Evolutionary conservation across 2,329 filamentous ascomycete genomes (phyloP), one percentile per base, ranked within the genome.

Genomic region (Neonectria faginata): DNA sequence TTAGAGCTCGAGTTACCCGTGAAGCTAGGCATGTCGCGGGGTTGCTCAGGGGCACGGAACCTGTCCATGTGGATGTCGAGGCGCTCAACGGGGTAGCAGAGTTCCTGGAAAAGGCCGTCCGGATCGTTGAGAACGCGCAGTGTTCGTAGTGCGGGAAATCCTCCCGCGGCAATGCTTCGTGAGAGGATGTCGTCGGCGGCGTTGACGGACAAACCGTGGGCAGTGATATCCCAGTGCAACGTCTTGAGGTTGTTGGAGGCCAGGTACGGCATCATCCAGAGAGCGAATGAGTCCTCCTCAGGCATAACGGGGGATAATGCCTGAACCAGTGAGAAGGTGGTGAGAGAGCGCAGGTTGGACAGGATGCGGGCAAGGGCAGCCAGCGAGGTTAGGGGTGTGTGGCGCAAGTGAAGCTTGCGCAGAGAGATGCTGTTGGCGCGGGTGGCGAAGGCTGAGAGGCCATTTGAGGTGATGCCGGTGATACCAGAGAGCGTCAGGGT

Each of bases 121-220:
- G 90, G 86, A 68, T 94, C 92, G 62, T 88, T 88, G 1, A 91
- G 92, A 0, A 88, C 83, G 58, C 91, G 87, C 18, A 94, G 78
- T 1, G 75, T 80, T 10, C 80, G 81, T 10, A 94, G 82, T 0
- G 79, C 75, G 0, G 92, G 91, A 72, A 94, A 92, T 0, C 88
- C 88, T 5, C 80, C 80, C 1, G 85, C 83, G 5, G 78, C 77
- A 67, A 94, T 91, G 71, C 88, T 88, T 62, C 83, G 82, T 1
- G 90, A 88, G 8, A 94, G 82, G 51, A 91, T 86, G 5, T 84
- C 82, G 55, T 91, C 89, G 1, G 90, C 88, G 4, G 78, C 72
- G 52, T 81, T 84, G 51, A 80, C 76, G 22, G 78, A 74, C 18
- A 80, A 75, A 12, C 81, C 80, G 39, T 83, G 80, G 44, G 83